Evolutionary conservation across 2,329 filamentous ascomycete genomes (phyloP), one percentile per base, ranked within the genome.

Genomic region (Claviceps cyperi): DNA sequence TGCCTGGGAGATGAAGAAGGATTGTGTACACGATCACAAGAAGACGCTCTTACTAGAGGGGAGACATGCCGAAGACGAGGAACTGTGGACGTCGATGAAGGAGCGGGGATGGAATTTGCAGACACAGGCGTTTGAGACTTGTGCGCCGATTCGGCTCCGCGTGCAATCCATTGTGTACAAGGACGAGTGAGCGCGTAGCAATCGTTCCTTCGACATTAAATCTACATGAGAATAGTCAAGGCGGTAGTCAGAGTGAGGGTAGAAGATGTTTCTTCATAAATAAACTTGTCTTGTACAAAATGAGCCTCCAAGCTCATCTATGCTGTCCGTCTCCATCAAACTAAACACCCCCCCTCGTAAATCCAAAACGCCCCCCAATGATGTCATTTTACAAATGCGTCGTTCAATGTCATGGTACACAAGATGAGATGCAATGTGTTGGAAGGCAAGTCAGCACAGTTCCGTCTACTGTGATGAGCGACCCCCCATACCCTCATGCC

Each of bases 51-150:
- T 14, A 15, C 19, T 47, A 3, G 36, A 45, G 37, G 17, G 36
- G 3, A 35, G 45, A 21, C 40, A 44, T 17, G 53, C 55, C 11
- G 47, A 47, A 4, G 48, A 59, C 17, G 55, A 51, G 1, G n/a
- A 53, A 14, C 51, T 69, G 14, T 66, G 64, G 60, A 52, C 57
- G 5, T 50, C 43, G 15, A 54, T 69, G 53, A 43, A 46, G 3
- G 50, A 48, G 8, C 56, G 57, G 28, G 66, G 68, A 0, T 70
- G 68, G 68, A 62, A 65, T 39, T 28, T 66, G 5, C 54, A 60
- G 4, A 56, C 61, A 2, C 65, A 67, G 49, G 57, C 61, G 0
- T 59, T 70, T 15, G 68, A 70, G 57, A 68, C 65, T 1, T 57
- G 52, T 1, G 62, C 63, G 1, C 65, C 68, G 1, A 56, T 66